phyloP scores from a whole-genome alignment of 495 filamentous ascomycete species.

The Xylaria bambusicola region DNA sequence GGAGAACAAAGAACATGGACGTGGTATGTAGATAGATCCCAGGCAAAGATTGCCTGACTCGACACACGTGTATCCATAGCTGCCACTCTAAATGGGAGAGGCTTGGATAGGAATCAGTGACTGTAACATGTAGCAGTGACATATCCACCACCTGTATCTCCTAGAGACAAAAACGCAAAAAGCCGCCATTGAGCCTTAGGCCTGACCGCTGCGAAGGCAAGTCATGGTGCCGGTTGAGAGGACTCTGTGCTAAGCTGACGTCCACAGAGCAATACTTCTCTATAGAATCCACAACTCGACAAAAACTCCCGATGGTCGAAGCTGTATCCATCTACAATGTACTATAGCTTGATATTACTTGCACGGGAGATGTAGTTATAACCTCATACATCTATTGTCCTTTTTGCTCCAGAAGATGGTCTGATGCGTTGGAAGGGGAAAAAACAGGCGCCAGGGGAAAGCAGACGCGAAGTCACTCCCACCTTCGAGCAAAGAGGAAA shows the following conservation, averaged over 20 bases:
- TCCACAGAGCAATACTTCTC: constrained; percentile 23
- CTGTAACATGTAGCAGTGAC: constrained; percentile 27
- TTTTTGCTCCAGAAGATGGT: constrained; percentile 34
- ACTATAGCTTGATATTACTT: too few species aligned
- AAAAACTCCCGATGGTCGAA: constrained; percentile 12
- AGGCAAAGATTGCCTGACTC: constrained; percentile 48
- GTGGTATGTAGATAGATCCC: constrained; percentile 38
- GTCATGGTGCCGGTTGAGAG: constrained; percentile 24
- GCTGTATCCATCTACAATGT: constrained; percentile 5
- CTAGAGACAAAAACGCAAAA: constrained; percentile 28
- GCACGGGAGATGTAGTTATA: too few species aligned
- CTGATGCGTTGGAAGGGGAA: constrained; percentile 21
- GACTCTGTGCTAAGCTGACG: constrained; percentile 42
- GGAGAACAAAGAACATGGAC: constrained; percentile 47
- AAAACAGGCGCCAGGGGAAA: constrained; percentile 34
- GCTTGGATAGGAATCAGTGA: constrained; percentile 17
- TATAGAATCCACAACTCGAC: constrained; percentile 17
- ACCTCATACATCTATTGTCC: constrained; percentile 37
- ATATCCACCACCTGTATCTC: constrained; percentile 26
- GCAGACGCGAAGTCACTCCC: constrained; percentile 30
- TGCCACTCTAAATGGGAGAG: constrained; percentile 25
- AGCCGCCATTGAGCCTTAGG: constrained; percentile 26
- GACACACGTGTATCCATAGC: constrained; percentile 49
- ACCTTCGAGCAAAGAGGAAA: constrained; percentile 17
- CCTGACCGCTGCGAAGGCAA: constrained; percentile 40